Evolutionary conservation across 352 stramenopile species (phyloP), one percentile per base, ranked within the genome.

Genomic region (Globisporangium okanoganense): DNA sequence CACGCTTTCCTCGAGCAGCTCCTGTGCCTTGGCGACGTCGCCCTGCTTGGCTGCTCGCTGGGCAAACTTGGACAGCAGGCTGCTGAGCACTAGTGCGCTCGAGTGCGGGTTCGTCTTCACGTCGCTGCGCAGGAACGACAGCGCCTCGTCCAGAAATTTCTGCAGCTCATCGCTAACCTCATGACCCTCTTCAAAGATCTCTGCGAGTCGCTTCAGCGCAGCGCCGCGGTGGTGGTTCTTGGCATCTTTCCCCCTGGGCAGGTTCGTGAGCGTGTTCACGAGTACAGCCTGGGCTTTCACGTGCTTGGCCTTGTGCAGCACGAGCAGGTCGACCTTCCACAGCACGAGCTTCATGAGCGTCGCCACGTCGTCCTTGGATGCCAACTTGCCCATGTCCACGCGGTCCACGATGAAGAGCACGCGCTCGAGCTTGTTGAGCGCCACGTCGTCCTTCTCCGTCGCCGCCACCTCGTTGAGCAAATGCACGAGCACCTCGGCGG

Each of bases 311-410:
- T 58, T 41, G 33, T 20, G n/a, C 5, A 65, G 29, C 10, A 64
- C 16, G 20, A 73, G 54, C n/a, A 80, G 56, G 27, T 81, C 75
- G n/a, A 75, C 67, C 67, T 75, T 78, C 31, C 31, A 51, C 16
- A 83, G 57, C 47, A 76, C 75, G n/a, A 84, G 54, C 20, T 66
- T 63, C 51, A 79, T 64, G 13, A 80, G 58, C 45, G 44, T 66
- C 27, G 51, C 62, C 13, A 69, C 69, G 43, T 82, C 73, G 49
- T 79, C 73, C 3, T 45, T 64, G 0, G 58, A 51, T 6, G 64
- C 50, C 3, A 84, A 53, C 16, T 78, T 78, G 14, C 68, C 55
- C 48, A 80, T 67, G 62, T 67, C 66, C 5, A 80, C 66, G 14
- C 49, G 52, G 38, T 82, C 73, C 25, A 82, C 73, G 33, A 82